These are phyloP conservation scores for Neoboletus brunneissimus DNA, from an alignment of 768 basidiomycete species.

Conservation along the genomic window DNA sequence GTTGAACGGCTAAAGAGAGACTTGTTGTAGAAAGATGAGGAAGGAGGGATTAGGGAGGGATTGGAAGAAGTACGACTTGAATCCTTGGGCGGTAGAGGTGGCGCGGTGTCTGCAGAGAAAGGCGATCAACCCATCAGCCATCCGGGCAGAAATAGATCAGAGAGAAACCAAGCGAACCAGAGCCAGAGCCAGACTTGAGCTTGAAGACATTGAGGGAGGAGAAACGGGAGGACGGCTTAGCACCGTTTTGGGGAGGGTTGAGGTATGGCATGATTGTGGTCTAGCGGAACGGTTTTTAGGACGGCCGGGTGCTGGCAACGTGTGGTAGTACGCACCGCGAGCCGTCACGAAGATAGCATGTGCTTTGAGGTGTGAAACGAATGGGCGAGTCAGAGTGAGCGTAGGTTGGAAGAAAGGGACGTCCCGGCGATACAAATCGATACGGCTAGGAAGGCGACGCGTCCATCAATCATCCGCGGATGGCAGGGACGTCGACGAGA, in stretches of 20 bases:
- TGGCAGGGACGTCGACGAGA: background rate
- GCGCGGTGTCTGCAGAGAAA: slow-evolving; percentile 15
- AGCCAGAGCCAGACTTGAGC: slow-evolving; percentile 20
- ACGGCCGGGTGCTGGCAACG: background rate
- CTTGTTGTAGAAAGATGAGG: slow-evolving; percentile 24
- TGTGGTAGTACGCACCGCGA: too few relatives aligned
- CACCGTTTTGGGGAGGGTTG: slow-evolving; percentile 7
- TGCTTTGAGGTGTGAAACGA: background rate
- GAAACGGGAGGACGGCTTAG: slow-evolving; percentile 37
- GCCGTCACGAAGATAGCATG: background rate
- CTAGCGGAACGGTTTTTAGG: background rate
- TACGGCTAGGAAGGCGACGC: background rate
- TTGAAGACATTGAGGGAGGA: slow-evolving; percentile 44
- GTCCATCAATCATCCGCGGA: background rate
- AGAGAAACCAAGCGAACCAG: background rate
- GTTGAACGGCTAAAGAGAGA: slow-evolving; percentile 40
- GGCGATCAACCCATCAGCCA: background rate
- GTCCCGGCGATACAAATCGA: background rate
- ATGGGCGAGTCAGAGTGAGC: background rate
- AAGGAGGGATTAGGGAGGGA: slow-evolving; percentile 1
- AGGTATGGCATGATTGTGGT: slow-evolving; percentile 7
- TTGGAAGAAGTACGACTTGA: slow-evolving; percentile 28
- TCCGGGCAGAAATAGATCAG: background rate
- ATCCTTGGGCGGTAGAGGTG: slow-evolving; percentile 66
- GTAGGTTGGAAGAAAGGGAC: background rate